Conservation (phyloP, 2,329 filamentous ascomycete genomes). For the Curvularia hawaiiensis region DNA sequence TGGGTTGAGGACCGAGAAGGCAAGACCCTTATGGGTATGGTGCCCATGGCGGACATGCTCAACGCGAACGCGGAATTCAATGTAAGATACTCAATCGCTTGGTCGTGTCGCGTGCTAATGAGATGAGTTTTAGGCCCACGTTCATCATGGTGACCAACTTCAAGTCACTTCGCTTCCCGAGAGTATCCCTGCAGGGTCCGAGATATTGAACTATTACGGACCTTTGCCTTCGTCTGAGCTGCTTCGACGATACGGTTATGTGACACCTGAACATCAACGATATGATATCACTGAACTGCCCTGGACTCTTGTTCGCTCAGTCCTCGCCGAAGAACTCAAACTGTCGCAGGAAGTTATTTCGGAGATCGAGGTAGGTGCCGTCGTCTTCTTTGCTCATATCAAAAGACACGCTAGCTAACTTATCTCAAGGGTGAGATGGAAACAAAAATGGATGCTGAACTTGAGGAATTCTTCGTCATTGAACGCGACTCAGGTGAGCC, state of each 20-base stretch:
- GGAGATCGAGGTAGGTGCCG: slow-evolving; percentile 13
- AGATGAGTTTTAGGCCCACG: slow-evolving; percentile 18
- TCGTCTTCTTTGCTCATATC: background rate
- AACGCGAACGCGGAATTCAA: slow-evolving; percentile 35
- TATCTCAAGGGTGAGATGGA: background rate
- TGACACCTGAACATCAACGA: slow-evolving; percentile 26
- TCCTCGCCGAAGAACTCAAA: slow-evolving; percentile 10
- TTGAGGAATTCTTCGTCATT: slow-evolving; percentile 26
- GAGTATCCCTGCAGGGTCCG: slow-evolving; percentile 15
- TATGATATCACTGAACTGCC: slow-evolving; percentile 29
- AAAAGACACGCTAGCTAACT: background rate
- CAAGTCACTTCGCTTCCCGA: slow-evolving; percentile 6
- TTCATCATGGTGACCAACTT: slow-evolving; percentile 28
- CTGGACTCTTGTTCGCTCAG: slow-evolving; percentile 20
- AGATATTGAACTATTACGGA: slow-evolving; percentile 33
- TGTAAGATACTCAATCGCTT: slow-evolving; percentile 6
- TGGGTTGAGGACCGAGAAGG: slow-evolving; percentile 33
- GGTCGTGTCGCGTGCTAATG: background rate
- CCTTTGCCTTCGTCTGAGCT: slow-evolving; percentile 31
- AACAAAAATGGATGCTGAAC: slow-evolving; percentile 13
- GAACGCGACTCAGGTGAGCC: slow-evolving; percentile 33
- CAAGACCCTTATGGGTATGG: slow-evolving; percentile 30
- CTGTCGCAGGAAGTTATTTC: slow-evolving; percentile 9
- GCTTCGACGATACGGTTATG: slow-evolving; percentile 30
- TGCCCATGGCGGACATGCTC: slow-evolving; percentile 33